Conservation (phyloP, 768 basidiomycete species). For the Trametes cingulata region DNA sequence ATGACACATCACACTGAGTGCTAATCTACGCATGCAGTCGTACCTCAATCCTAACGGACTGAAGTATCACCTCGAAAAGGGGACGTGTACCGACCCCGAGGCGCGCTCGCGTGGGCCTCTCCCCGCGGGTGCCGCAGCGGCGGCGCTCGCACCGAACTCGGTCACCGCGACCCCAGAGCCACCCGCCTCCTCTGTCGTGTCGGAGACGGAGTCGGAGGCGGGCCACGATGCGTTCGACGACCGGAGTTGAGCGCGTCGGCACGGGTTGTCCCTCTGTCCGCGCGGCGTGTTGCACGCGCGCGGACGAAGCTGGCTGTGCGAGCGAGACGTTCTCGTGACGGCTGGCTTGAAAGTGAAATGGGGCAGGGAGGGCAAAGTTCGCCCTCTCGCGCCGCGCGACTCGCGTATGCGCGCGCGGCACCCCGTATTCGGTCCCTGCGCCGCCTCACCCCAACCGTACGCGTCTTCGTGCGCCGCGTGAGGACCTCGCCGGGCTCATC, state of each 20-base stretch:
- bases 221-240: not conserved
- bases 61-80: slow-evolving; percentile 68
- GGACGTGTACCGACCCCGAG: slow-evolving; percentile 50
- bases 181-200: not conserved
- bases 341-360: too few species aligned
- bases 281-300: too few species aligned
- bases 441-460: too few species aligned
- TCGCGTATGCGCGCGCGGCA: too few species aligned
- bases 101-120: slow-evolving; percentile 21
- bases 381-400: too few species aligned
- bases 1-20: not conserved
- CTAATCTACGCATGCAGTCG: slow-evolving; percentile 35
- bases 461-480: too few species aligned
- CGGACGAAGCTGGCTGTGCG: too few species aligned
- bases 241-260: not conserved
- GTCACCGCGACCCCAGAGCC: not conserved
- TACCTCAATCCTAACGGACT: slow-evolving; percentile 70
- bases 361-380: too few species aligned
- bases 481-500: too few species aligned
- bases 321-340: too few species aligned
- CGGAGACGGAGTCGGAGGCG: not conserved
- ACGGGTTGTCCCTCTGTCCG: too few species aligned
- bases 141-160: not conserved
- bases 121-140: not conserved
- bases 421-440: too few species aligned